Base-by-base conservation (phyloP, 345 rosid genomes). In the Nasturtium officinale region DNA sequence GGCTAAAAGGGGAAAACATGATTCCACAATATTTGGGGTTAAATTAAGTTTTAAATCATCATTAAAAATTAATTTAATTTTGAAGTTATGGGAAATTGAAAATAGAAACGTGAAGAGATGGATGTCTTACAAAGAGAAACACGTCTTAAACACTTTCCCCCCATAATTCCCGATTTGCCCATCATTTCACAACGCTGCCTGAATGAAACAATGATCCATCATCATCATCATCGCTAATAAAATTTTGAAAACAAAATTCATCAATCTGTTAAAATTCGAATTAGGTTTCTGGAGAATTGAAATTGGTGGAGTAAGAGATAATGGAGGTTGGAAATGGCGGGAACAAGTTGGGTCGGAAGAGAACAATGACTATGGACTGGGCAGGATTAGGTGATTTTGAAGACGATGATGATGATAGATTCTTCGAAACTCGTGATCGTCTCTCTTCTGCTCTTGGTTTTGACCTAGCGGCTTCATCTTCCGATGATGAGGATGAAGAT, bases 321-420 rank as follows among this genome's bases (percentile, higher is more conserved):
- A 76, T 70, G 80, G 77, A 51, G 55, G 16, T 46, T 6, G 58
- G 5, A 0, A 48, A 68, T 50, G 82, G 64, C 0, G 28, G 68
- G 38, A 80, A 53, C 47, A 83, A 21, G 32, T 25, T 85, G 75
- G 85, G 79, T 20, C 78, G 86, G 25, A 85, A 65, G 75, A 83
- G 72, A 32, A 94, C 88, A 8, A 69, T 94, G 77, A 86, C 90
- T 12, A 82, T 94, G 97, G 81, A 85, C 69, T 94, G 90, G 89
- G 90, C 82, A 7, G 90, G 84, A 5, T 80, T 91, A 11, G 85
- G 79, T 5, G 91, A 87, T 55, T 85, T 84, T 20, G 92, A 87
- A 30, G 92, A 87, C 23, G 95, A 86, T 54, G 88, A 87, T 17
- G 90, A 89, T 26, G 90, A 86, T 40, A 81, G 72, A 16, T 95